These are phyloP conservation scores for Codiaeum variegatum DNA, from an alignment of 441 rosid genomes.

Conservation along the genomic window DNA sequence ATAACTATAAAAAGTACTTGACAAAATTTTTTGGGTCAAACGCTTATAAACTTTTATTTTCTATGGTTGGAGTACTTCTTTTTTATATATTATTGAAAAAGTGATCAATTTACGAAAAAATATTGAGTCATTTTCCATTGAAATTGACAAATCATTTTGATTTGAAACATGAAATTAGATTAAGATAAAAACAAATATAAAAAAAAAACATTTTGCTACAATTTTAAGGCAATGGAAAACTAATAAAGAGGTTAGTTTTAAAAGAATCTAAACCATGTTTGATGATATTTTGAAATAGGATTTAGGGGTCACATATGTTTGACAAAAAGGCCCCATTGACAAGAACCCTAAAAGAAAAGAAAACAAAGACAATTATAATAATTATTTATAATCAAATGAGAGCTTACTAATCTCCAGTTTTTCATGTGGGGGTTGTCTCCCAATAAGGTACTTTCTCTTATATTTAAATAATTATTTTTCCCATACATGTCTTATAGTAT, in stretches of 20 bases:
- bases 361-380: slow-evolving; percentile 34
- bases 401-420: slow-evolving; percentile 16
- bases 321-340: neutral
- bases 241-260: neutral
- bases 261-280: slow-evolving; percentile 1
- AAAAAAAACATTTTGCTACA: too few relatives aligned
- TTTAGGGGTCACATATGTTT: slow-evolving; percentile 10
- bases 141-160: too few relatives aligned
- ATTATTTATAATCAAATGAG: slow-evolving; percentile 6
- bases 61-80: too few relatives aligned
- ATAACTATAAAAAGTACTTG: too few relatives aligned
- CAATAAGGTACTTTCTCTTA: slow-evolving; percentile 24
- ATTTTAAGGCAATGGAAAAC: neutral
- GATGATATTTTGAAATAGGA: slow-evolving; percentile 15
- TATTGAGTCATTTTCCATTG: too few relatives aligned
- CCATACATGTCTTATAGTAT: neutral
- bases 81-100: too few relatives aligned
- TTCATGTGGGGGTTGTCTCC: slow-evolving; percentile 36
- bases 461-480: too few relatives aligned
- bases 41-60: too few relatives aligned
- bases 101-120: too few relatives aligned
- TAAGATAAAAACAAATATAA: neutral
- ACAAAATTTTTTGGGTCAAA: too few relatives aligned
- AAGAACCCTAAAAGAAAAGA: slow-evolving; percentile 17
- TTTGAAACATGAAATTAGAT: too few relatives aligned